Base-by-base conservation (phyloP, 2,329 filamentous ascomycete genomes). In the Aureobasidium mangrovei region DNA sequence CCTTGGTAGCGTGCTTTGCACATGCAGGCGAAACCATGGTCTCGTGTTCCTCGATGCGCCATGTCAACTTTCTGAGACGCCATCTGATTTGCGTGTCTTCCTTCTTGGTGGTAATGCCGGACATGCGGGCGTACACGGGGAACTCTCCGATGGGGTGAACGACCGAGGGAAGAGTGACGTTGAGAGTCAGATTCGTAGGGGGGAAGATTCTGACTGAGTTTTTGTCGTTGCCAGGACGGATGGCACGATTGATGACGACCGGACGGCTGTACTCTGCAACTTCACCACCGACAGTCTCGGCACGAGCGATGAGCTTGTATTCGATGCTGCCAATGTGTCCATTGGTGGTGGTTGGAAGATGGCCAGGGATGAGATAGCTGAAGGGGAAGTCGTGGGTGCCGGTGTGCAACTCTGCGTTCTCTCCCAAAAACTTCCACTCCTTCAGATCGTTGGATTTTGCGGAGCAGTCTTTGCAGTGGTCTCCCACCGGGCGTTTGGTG, bases 181-280 rank as follows among this genome's bases (percentile, higher is more conserved):
- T 85, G 56, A 89, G 87, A 61, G 88, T 91, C 64, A 98, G 84
- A 72, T 95, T 93, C 61, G 93, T 98, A 0, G 93, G 91, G 45
- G 91, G 93, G 72, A 98, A 98, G 65, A 97, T 87, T 65, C 91
- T 88, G 59, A 95, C 84, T 12, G 88, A 94, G 71, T 91, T 85
- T 71, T 94, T 91, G 58, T 94, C 89, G 52, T 80, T 77, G 46
- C 89, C 86, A 2, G 88, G 82, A 52, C 85, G 78, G 28, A 97
- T 81, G 33, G 90, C 86, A 58, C 91, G 87, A 72, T 85, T 85
- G 61, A 97, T 79, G 54, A 83, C 77, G 42, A 97, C 75, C 7
- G 79, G 78, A 63, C 83, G 81, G 58, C 81, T 78, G 63, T 88
- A 80, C 61, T 77, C 81, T 64, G 88, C 77, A 56, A 77, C 77